Base-by-base conservation (phyloP, 1,284 basidiomycete species). In the Paramarasmius palmivorus region DNA sequence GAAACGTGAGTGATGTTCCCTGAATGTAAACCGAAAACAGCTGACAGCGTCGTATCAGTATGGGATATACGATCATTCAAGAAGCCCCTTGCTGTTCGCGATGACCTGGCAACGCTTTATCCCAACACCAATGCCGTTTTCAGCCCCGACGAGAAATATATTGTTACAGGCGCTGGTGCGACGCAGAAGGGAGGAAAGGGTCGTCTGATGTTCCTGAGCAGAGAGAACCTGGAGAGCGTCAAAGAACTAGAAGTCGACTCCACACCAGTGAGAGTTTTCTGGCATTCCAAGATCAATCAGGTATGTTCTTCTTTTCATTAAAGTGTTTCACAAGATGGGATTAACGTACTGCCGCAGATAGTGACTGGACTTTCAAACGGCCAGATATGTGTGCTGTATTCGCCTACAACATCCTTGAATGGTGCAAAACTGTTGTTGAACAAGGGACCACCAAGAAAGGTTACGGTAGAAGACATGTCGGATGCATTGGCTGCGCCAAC, bases 201-300 rank as follows among this genome's bases (percentile, higher is more conserved):
- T 2, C 78, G 79, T 57, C 73, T 97, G 49, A 70, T 93, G 50
- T 88, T 96, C 63, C 67, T 97, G 70, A 75, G 75, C 49, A 84
- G 84, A 64, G 81, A 87, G 52, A 80, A 77, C 42, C 71, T 97
- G 48, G 83, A 85, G 58, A 77, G 87, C 41, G 87, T 76, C 56
- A 87, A 82, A 69, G 73, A 79, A 62, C 57, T 84, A 62, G 86
- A 73, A 67, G 86, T 83, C 71, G 88, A 78, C 48, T 78, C 85
- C 25, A 92, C 89, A 25, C 93, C 95, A 4, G 90, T 98, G 53
- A 90, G 87, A 62, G 90, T 97, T 1, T 73, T 83, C 26, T 98
- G 95, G 95, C 95, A 97, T 73, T 86, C 92, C n/a, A 92, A 92
- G 70, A 97, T 98, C 75, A 98, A 98, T 73, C 95, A 98, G 81